A percentile compares a stretch with the other conserved stretches of the same genome.
phyloP scores from a whole-genome alignment of 345 rosid genomes.

The Lumnitzera racemosa region DNA sequence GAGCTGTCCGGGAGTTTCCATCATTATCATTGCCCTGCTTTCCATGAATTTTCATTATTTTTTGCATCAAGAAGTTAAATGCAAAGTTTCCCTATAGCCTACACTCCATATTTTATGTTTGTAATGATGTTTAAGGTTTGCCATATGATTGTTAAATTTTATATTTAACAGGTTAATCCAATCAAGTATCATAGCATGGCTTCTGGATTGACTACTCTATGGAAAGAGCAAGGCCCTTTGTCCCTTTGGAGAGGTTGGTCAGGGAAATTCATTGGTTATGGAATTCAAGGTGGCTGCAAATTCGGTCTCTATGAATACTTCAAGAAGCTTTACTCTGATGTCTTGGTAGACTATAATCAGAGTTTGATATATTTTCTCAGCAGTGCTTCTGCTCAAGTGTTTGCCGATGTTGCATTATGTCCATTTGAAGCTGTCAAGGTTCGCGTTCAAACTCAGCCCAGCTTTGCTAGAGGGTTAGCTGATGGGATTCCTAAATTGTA shows the following conservation, averaged over 20 bases:
- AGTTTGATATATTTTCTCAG: constrained; percentile 45
- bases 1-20: background rate
- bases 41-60: too few relatives aligned
- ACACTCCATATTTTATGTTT: too few relatives aligned
- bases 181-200: constrained; percentile 44
- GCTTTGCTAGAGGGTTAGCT: constrained; percentile 48
- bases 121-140: too few relatives aligned
- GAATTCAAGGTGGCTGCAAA: constrained; percentile 64
- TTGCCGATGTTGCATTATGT: constrained; percentile 58
- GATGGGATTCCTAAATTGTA: constrained; percentile 57
- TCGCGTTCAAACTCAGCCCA: constrained; percentile 54
- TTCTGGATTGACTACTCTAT: constrained; percentile 43
- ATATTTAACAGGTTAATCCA: constrained; percentile 40
- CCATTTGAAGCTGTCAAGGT: constrained; percentile 70
- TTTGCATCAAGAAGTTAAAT: too few relatives aligned
- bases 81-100: too few relatives aligned
- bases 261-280: constrained; percentile 54
- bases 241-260: constrained; percentile 71
- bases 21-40: too few relatives aligned
- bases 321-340: constrained; percentile 43
- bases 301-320: constrained; percentile 67
- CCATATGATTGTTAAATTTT: background rate
- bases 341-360: constrained; percentile 26
- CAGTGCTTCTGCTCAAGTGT: constrained; percentile 64
- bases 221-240: constrained; percentile 65